These are phyloP conservation scores for Candida palmyrensis DNA, from an alignment of 805 yeast species.

Conservation along the genomic window DNA sequence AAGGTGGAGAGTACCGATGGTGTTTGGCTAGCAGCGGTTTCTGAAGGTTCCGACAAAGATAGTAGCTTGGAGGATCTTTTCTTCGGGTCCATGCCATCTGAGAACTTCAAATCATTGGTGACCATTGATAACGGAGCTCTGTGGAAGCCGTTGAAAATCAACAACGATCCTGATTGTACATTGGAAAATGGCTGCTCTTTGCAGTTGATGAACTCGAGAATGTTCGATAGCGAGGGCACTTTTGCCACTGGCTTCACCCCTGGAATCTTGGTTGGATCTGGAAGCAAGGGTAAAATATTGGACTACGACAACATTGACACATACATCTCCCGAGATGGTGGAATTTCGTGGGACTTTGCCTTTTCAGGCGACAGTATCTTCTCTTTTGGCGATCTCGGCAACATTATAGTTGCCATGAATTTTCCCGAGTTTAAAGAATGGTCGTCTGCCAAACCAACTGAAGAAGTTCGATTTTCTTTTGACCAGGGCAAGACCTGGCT, in stretches of 20 bases:
- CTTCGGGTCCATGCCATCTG: constrained; percentile 9
- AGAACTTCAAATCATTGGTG: constrained; percentile 24
- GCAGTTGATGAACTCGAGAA: constrained; percentile 28
- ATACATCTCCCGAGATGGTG: constrained; percentile 72
- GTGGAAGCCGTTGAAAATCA: constrained; percentile 46
- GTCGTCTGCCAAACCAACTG: constrained; percentile 22
- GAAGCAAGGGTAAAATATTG: constrained; percentile 24
- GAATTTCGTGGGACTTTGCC: constrained; percentile 61
- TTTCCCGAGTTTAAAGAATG: constrained; percentile 19
- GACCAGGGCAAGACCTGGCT: constrained; percentile 74
- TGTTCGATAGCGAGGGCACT: constrained; percentile 37
- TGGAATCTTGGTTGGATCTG: constrained; percentile 36
- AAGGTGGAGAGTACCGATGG: constrained; percentile 56
- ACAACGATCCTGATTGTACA: constrained; percentile 41
- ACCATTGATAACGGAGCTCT: constrained; percentile 50
- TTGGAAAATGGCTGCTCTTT: constrained; percentile 46
- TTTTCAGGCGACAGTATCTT: constrained; percentile 48
- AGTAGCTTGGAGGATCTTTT: constrained; percentile 14
- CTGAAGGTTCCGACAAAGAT: constrained; percentile 11
- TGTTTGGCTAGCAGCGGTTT: constrained; percentile 39
- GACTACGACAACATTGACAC: constrained; percentile 30
- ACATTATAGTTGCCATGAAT: constrained; percentile 61
- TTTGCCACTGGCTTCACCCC: constrained; percentile 51
- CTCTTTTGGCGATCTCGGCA: constrained; percentile 76
- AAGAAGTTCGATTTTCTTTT: constrained; percentile 46